These are phyloP conservation scores for Talaromyces sp. DNA, from an alignment of 2,329 filamentous ascomycete genomes.

Conservation along the genomic window DNA sequence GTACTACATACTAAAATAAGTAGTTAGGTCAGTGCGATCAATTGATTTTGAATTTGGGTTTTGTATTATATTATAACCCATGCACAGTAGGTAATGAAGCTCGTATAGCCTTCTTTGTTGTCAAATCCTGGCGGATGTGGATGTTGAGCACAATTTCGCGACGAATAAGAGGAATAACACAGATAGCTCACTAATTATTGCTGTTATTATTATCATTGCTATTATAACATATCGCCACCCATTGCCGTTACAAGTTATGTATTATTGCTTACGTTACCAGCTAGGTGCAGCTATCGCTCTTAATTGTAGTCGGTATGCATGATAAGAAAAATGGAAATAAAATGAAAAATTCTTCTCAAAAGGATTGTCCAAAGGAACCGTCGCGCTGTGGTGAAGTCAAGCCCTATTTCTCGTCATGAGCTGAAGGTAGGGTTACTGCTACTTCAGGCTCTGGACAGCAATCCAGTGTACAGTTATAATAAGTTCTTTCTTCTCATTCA, in stretches of 20 bases:
- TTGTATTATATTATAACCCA: not conserved
- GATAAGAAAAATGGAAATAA: too few relatives aligned
- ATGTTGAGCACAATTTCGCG: not conserved
- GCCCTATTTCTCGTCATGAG: not conserved
- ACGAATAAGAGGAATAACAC: not conserved
- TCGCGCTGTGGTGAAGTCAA: not conserved
- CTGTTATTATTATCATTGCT: too few relatives aligned
- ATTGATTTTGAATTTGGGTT: not conserved
- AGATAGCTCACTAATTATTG: not conserved
- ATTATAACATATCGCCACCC: not conserved
- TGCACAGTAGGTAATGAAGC: not conserved
- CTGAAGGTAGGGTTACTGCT: not conserved
- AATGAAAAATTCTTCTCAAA: not conserved
- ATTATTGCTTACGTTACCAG: not conserved
- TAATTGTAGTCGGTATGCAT: not conserved
- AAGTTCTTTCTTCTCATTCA: too few relatives aligned
- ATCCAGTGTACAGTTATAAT: not conserved
- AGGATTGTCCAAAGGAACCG: not conserved
- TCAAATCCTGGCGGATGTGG: not conserved
- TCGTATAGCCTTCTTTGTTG: not conserved
- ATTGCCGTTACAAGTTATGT: not conserved
- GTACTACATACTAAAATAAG: not conserved
- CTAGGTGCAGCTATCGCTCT: not conserved
- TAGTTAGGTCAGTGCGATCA: not conserved
- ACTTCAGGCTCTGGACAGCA: not conserved